Percentiles rank a stretch among this genome's conserved stretches.
These are phyloP conservation scores for Aurantiochytrium sp. DNA, from an alignment of 108 stramenopile genomes.

Conservation along the genomic window DNA sequence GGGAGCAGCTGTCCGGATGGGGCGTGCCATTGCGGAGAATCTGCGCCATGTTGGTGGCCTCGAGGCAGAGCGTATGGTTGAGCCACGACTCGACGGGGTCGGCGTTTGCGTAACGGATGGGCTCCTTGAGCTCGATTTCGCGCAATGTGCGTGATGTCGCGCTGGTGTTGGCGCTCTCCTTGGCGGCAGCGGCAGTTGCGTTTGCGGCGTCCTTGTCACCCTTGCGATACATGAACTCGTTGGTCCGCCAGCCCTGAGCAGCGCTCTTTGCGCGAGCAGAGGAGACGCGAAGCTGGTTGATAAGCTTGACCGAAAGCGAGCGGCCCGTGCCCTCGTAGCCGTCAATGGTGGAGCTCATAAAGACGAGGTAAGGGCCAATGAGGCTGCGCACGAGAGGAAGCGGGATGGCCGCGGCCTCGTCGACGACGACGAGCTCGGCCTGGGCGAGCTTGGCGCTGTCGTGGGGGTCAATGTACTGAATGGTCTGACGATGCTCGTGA, in stretches of 20 bases:
- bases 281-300: conserved; percentile 79
- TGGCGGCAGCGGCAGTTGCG: conserved; percentile 47
- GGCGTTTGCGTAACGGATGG: conserved; percentile 83
- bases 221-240: conserved; percentile 16
- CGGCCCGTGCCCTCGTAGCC: conserved; percentile 99
- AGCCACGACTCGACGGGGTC: conserved; percentile 94
- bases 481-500: conserved; percentile 75
- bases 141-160: conserved; percentile 49
- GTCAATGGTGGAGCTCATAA: conserved; percentile 91
- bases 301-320: conserved; percentile 87
- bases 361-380: conserved; percentile 74
- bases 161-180: not conserved
- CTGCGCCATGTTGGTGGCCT: conserved; percentile 41
- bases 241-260: conserved; percentile 23
- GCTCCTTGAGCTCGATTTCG: conserved; percentile 79
- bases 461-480: conserved; percentile 76
- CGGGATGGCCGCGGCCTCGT: conserved; percentile 99
- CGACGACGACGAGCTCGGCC: conserved; percentile 90
- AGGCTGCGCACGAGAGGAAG: conserved; percentile 80
- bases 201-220: conserved; percentile 45
- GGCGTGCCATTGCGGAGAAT: conserved; percentile 68
- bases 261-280: conserved; percentile 39
- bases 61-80: conserved; percentile 85
- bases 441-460: conserved; percentile 75
- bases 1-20: conserved; percentile 82